These are phyloP conservation scores for Odontarrhena argentea DNA, from an alignment of 345 rosid species.

Conservation along the genomic window DNA sequence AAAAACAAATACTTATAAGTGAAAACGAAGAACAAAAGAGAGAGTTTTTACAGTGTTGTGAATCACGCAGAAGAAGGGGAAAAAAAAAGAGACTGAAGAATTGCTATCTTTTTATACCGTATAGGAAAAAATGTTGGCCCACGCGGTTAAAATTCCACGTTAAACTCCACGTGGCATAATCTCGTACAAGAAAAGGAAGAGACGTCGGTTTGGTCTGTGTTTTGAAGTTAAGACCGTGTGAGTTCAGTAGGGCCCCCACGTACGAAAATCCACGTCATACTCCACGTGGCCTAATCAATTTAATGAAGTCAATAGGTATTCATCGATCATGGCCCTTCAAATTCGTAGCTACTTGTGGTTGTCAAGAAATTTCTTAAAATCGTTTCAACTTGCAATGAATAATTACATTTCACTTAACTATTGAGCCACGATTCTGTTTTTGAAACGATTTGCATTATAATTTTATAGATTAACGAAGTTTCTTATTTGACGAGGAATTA, in stretches of 20 bases:
- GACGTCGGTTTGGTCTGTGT: no score
- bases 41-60: constrained; percentile 41
- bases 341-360: background rate
- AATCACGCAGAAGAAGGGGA: constrained; percentile 25
- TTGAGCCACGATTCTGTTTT: background rate
- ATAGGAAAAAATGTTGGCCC: background rate
- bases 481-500: no score
- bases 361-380: background rate
- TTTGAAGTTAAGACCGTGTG: no score
- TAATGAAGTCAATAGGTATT: no score
- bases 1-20: constrained; percentile 13
- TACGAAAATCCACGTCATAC: no score
- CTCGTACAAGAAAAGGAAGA: no score
- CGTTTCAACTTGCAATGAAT: background rate
- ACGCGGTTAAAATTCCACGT: constrained; percentile 9
- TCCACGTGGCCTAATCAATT: no score
- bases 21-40: constrained; percentile 30
- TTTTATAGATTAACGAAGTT: no score
- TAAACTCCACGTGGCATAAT: constrained; percentile 14
- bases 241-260: no score
- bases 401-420: background rate
- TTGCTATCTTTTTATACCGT: constrained; percentile 25
- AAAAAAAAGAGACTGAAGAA: background rate
- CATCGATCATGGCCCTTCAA: no score
- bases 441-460: no score